Evolutionary conservation across 768 basidiomycete species (phyloP), one percentile per base, ranked within the genome.

Genomic region (Austroboletus eburneus): DNA sequence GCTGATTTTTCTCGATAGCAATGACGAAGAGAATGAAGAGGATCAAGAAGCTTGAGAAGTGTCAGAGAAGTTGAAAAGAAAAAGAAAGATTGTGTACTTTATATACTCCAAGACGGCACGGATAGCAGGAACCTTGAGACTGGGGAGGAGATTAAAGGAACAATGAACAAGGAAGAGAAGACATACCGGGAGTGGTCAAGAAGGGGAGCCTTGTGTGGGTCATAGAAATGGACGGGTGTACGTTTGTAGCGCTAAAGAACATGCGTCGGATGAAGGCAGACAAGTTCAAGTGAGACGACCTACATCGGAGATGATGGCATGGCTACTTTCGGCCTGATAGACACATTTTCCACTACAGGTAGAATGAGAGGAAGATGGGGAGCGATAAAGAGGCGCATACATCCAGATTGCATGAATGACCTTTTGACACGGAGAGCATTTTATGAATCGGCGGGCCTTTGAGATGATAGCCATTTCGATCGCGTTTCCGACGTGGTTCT

Each of bases 381-480:
- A 21, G 27, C 3, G 37, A 25, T 46, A 43, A 25, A 4, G 36
- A 46, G 29, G 24, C 46, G 68, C 77, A 57, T 62, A 85, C 86
- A 76, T 75, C 86, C 87, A 90, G 23, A 88, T 88, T 0, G 75
- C 79, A 67, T 87, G 79, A 48, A 95, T 94, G 40, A 97, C 88
- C 57, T 84, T 92, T 62, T 96, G 93, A 57, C 87, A 92, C 2
- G 91, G 79, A 0, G 87, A 80, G 55, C 83, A 85, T 61, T 92
- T 91, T 59, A 95, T 92, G 67, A 97, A 96, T 17, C 81, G 72
- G 58, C 91, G 93, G 5, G 91, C 83, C 58, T 83, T 85, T 49
- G 87, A 80, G 18, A 95, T 73, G 53, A 96, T 93, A 4, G 93
- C 93, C 73, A 91, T 75, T 64, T 97, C 93, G 41, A 96, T 87